phyloP scores from a whole-genome alignment of 2,329 filamentous ascomycete genomes.

The Ascochyta rabiei region DNA sequence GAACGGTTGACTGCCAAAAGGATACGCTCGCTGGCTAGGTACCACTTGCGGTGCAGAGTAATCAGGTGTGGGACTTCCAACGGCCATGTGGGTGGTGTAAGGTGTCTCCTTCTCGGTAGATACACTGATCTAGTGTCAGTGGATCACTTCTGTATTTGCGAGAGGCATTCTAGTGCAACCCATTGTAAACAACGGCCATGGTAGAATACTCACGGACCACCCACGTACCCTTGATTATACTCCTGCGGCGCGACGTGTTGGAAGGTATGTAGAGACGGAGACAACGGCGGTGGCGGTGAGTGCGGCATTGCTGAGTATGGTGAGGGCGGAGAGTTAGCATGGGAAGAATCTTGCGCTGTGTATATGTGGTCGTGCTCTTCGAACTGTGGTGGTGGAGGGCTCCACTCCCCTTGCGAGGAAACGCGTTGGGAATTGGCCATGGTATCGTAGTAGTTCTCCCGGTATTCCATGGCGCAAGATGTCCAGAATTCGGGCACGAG shows the following conservation, averaged over 20 bases:
- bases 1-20: conserved; percentile 18
- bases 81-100: conserved; percentile 16
- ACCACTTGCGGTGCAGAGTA: conserved; percentile 34
- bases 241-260: conserved; percentile 17
- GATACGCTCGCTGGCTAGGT: conserved; percentile 22
- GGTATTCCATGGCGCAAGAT: conserved; percentile 4
- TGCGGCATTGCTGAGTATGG: conserved; percentile 12
- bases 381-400: conserved; percentile 28
- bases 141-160: background rate
- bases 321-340: conserved; percentile 12
- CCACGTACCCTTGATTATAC: conserved; percentile 24
- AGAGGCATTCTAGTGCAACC: background rate
- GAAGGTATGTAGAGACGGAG: conserved; percentile 23
- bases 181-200: background rate
- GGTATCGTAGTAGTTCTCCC: conserved; percentile 3
- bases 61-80: conserved; percentile 24
- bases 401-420: conserved; percentile 27
- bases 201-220: conserved; percentile 5
- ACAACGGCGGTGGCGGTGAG: conserved; percentile 23
- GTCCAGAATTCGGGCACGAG: background rate
- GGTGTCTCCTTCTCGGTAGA: conserved; percentile 32
- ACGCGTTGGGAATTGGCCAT: conserved; percentile 1
- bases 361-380: conserved; percentile 28
- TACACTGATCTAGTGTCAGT: conserved; percentile 22
- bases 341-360: conserved; percentile 4